Evolutionary conservation across 1,284 basidiomycete species (phyloP), one percentile per base, ranked within the genome.

Genomic region (Salmacisia buchloeana): DNA sequence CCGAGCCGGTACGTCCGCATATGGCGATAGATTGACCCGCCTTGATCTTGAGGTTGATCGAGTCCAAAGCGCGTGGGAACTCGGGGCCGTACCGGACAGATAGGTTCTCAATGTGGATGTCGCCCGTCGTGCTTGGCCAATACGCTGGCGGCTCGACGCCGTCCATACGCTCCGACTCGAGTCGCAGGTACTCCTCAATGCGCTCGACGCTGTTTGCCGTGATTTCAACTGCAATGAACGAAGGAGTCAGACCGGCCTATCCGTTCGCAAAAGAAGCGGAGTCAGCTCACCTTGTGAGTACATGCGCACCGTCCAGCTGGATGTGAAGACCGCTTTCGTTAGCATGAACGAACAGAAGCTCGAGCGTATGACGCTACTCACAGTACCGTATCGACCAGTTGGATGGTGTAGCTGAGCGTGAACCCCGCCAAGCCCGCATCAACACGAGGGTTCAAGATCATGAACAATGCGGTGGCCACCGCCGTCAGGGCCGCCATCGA

Each of bases 1-100:
- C 91, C 27, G 82, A 82, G 18, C 94, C 94, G 0, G 93, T 96
- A 56, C 91, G 83, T 15, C 78, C 77, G 3, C 79, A 74, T 45
- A 78, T 77, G 31, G 78, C 79, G 64, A 80, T 69, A 63, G 79
- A 80, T 59, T 80, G 73, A 7, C 78, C 72, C 6, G 79, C 69
- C 61, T 67, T 61, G 38, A 80, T 72, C 29, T 72, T 69, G 43
- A 80, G 75, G 18, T 70, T 66, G 41, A 80, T 74, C 15, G 65
- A 65, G 31, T 74, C 68, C 29, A 80, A 66, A 9, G 77, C 79
- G 1, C 67, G 71, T 4, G 76, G 75, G 63, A 80, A 71, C 63
- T 80, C 76, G 29, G 76, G 69, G 5, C 76, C 72, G 65, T 80
- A 80, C 25, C 78, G 73, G 21, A 74, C 79, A 15, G 75, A 73